A percentile compares a stretch with the other conserved stretches of the same genome.
Conservation (phyloP, 805 yeast species). For the Schwanniomyces pseudopolymorphus region DNA sequence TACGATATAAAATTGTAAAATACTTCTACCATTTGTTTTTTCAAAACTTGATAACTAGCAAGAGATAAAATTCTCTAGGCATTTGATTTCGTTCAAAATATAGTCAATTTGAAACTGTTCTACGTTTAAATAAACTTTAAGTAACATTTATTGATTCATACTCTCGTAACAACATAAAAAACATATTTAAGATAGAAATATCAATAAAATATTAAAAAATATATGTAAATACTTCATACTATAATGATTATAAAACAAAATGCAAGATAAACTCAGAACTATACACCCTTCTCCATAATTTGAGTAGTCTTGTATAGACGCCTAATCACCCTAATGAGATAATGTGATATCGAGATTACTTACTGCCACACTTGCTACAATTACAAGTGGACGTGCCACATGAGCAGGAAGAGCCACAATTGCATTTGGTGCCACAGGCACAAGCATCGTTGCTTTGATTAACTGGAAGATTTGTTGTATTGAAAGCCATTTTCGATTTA, state of each 20-base stretch:
- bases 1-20: no score
- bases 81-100: no score
- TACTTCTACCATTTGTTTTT: no score
- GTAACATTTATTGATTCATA: background rate
- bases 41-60: no score
- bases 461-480: background rate
- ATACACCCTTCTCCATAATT: background rate
- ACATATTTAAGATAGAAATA: background rate
- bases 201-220: no score
- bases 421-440: slow-evolving; percentile 14
- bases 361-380: slow-evolving; percentile 1
- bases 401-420: slow-evolving; percentile 8
- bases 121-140: background rate
- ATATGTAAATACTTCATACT: no score
- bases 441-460: slow-evolving; percentile 8
- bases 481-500: background rate
- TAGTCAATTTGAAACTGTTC: no score
- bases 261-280: background rate
- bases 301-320: background rate
- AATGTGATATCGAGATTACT: no score
- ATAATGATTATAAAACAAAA: no score
- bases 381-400: slow-evolving; percentile 4
- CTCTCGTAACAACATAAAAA: background rate
- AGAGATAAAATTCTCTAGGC: no score
- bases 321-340: background rate